phyloP scores from a whole-genome alignment of 2,329 filamentous ascomycete species.

The Juglanconis sp. region DNA sequence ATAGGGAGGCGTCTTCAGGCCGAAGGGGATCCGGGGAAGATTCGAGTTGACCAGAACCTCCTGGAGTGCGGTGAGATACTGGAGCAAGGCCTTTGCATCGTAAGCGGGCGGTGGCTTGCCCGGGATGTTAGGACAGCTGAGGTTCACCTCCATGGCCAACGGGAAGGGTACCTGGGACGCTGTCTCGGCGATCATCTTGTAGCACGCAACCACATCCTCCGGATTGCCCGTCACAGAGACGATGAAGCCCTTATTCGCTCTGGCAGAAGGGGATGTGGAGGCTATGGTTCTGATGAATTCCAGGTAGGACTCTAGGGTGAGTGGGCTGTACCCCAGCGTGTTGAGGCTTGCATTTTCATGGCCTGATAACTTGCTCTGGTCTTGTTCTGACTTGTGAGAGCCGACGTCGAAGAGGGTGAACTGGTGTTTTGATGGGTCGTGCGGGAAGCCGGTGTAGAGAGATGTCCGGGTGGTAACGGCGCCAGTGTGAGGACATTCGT shows the following conservation, averaged over 20 bases:
- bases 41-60: neutral
- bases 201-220: slow-evolving; percentile 55
- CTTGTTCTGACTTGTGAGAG: slow-evolving; percentile 22
- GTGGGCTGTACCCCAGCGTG: slow-evolving; percentile 71
- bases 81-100: slow-evolving; percentile 43
- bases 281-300: slow-evolving; percentile 49
- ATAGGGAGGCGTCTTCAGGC: slow-evolving; percentile 75
- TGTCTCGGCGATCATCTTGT: slow-evolving; percentile 41
- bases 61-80: slow-evolving; percentile 52
- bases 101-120: slow-evolving; percentile 70
- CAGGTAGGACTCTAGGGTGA: slow-evolving; percentile 58
- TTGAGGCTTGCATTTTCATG: slow-evolving; percentile 54
- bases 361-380: slow-evolving; percentile 10
- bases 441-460: slow-evolving; percentile 60
- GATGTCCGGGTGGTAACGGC: slow-evolving; percentile 74
- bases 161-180: slow-evolving; percentile 40
- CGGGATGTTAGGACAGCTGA: slow-evolving; percentile 75
- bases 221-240: slow-evolving; percentile 68
- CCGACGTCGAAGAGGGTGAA: slow-evolving; percentile 59
- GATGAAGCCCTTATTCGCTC: slow-evolving; percentile 56
- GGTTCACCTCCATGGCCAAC: slow-evolving; percentile 72
- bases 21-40: slow-evolving; percentile 38
- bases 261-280: slow-evolving; percentile 13
- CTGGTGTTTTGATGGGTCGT: slow-evolving; percentile 59
- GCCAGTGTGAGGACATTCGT: slow-evolving; percentile 60